Evolutionary conservation across 306 rosid genomes (phyloP).

Genomic region (Cercis canadensis): DNA sequence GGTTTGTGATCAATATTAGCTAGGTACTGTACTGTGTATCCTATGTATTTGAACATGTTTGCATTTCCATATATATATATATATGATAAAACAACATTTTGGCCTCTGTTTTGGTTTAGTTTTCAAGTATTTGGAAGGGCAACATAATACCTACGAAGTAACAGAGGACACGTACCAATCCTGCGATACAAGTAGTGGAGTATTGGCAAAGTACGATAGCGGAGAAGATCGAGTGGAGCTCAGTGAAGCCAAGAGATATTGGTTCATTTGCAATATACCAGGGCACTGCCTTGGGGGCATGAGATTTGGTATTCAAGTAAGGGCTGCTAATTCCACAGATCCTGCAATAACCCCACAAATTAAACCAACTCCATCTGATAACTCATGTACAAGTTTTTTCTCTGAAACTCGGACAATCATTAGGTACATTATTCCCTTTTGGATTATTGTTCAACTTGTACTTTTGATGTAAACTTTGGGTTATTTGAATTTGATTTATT

Average conservation of each 20-base stretch:
- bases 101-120: slow-evolving; percentile 43
- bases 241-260: slow-evolving; percentile 36
- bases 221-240: slow-evolving; percentile 49
- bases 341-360: slow-evolving; percentile 17
- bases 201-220: slow-evolving; percentile 42
- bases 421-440: slow-evolving; percentile 11
- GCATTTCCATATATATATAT: too few species aligned
- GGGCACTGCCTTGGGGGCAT: slow-evolving; percentile 57
- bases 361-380: slow-evolving; percentile 30
- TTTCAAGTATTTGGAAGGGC: slow-evolving; percentile 46
- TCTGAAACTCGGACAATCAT: slow-evolving; percentile 25
- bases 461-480: slow-evolving; percentile 24
- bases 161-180: slow-evolving; percentile 35
- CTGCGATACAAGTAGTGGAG: slow-evolving; percentile 43
- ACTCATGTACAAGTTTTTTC: slow-evolving; percentile 19
- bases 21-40: too few species aligned
- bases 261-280: slow-evolving; percentile 49
- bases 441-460: slow-evolving; percentile 30
- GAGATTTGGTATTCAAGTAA: slow-evolving; percentile 48
- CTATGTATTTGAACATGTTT: too few species aligned
- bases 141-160: slow-evolving; percentile 50
- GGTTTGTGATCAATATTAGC: too few species aligned
- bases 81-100: too few species aligned
- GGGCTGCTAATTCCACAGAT: background rate
- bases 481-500: slow-evolving; percentile 4